Conservation (phyloP, 257 asterid species). For the Pogostemon cablin region DNA sequence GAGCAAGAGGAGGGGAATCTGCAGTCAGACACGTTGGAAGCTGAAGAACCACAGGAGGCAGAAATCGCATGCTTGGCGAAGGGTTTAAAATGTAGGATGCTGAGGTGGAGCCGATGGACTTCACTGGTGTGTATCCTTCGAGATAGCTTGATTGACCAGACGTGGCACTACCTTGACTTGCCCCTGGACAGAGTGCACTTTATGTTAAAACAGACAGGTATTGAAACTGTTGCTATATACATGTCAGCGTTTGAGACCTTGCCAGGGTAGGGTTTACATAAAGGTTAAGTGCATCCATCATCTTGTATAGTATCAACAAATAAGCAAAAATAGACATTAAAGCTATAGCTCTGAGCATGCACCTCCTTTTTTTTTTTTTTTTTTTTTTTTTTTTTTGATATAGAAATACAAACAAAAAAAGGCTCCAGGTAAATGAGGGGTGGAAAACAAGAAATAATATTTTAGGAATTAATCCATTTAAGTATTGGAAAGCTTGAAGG, state of each 20-base stretch:
- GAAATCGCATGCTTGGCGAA: conserved; percentile 88
- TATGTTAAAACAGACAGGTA: conserved; percentile 14
- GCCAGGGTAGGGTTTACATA: background rate
- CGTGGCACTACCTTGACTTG: conserved; percentile 69
- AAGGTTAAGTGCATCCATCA: no score
- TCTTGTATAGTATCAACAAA: no score
- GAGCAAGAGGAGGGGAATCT: conserved; percentile 97
- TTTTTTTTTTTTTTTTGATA: no score
- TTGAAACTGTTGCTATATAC: background rate
- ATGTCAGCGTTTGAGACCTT: background rate
- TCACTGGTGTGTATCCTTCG: conserved; percentile 93
- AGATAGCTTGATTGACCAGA: conserved; percentile 70
- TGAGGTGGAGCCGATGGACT: conserved; percentile 83
- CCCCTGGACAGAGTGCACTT: conserved; percentile 51
- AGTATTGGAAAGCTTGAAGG: background rate
- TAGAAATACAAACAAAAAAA: no score
- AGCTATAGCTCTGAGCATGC: no score
- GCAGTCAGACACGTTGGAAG: conserved; percentile 96
- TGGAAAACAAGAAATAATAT: background rate
- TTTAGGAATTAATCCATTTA: background rate
- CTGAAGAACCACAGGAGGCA: conserved; percentile 85
- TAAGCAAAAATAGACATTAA: no score
- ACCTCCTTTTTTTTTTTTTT: no score
- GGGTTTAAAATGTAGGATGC: conserved; percentile 84
- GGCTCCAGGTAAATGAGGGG: background rate